Evolutionary conservation across 139 green algal species (phyloP).

Genomic region (Coelastrella sp.): DNA sequence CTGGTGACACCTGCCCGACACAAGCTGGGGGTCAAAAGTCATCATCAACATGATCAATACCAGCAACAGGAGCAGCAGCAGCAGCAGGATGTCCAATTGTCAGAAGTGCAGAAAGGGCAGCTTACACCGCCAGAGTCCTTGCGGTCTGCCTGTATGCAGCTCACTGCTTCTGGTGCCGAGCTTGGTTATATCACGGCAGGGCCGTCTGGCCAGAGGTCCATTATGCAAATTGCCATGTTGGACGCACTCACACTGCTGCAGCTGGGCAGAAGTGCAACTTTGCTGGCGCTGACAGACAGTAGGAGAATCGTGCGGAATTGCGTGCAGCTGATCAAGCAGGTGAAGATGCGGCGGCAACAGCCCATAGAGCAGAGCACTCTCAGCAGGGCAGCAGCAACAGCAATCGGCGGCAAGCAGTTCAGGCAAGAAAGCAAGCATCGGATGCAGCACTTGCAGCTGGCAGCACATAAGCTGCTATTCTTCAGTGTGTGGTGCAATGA

Average conservation of each 20-base stretch:
- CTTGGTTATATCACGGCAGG: background rate
- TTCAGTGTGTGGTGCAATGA: slow-evolving; percentile 26
- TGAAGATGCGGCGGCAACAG: background rate
- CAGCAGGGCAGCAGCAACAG: background rate
- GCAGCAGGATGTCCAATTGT: background rate
- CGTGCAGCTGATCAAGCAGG: background rate
- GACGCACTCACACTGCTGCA: slow-evolving; percentile 18
- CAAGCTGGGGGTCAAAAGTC: too few species aligned
- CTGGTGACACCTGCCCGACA: background rate
- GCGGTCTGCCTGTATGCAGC: slow-evolving; percentile 34
- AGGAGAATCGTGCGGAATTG: background rate
- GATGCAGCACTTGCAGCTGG: slow-evolving; percentile 14
- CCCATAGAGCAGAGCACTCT: background rate
- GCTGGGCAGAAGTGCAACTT: slow-evolving; percentile 6
- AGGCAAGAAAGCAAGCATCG: background rate
- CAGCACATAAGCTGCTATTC: slow-evolving; percentile 1
- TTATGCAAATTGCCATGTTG: background rate
- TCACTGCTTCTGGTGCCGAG: background rate
- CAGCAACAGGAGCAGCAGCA: background rate
- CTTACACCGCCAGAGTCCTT: slow-evolving; percentile 3
- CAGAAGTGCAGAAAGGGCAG: background rate
- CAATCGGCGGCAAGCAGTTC: too few species aligned
- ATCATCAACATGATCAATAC: background rate
- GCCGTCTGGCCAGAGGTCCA: background rate
- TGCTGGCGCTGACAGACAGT: slow-evolving; percentile 31